Percentiles rank a stretch among this genome's conserved stretches.
Evolutionary conservation across 768 basidiomycete genomes (phyloP).

Genomic region (Boletus huronensis): DNA sequence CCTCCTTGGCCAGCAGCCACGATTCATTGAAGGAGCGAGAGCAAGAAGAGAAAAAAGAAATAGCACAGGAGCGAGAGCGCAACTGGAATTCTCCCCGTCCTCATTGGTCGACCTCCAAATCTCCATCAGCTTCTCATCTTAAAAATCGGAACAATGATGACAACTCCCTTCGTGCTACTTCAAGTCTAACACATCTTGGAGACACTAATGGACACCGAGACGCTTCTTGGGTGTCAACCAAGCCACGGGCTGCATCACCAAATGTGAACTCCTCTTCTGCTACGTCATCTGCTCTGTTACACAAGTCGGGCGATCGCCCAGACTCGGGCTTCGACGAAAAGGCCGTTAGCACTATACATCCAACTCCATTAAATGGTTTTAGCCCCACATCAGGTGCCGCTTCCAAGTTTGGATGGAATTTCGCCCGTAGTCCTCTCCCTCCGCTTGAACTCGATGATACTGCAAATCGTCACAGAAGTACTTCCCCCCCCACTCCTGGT

Average conservation of each 20-base stretch:
- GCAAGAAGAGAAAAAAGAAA: conserved; percentile 32
- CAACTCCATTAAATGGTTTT: background rate
- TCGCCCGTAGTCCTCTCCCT: conserved; percentile 38
- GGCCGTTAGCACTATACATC: background rate
- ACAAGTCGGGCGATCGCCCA: conserved; percentile 2
- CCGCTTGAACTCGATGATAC: conserved; percentile 37
- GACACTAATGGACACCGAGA: conserved; percentile 9
- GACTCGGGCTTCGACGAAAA: background rate
- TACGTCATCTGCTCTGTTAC: background rate
- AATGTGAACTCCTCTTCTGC: background rate
- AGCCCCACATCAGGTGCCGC: conserved; percentile 21
- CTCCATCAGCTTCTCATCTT: conserved; percentile 13
- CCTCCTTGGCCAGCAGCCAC: conserved; percentile 35
- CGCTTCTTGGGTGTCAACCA: background rate
- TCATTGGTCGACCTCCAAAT: conserved; percentile 41
- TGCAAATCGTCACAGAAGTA: conserved; percentile 13
- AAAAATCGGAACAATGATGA: background rate
- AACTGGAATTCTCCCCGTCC: conserved; percentile 72
- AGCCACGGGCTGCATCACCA: background rate
- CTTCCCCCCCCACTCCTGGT: conserved; percentile 26
- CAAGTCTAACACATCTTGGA: conserved; percentile 16
- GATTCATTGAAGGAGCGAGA: conserved; percentile 33
- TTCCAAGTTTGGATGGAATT: conserved; percentile 39
- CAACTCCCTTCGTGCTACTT: conserved; percentile 15
- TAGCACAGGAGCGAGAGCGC: conserved; percentile 53